Evolutionary conservation across 768 basidiomycete species (phyloP).

Genomic region (Calvatia gigantea): DNA sequence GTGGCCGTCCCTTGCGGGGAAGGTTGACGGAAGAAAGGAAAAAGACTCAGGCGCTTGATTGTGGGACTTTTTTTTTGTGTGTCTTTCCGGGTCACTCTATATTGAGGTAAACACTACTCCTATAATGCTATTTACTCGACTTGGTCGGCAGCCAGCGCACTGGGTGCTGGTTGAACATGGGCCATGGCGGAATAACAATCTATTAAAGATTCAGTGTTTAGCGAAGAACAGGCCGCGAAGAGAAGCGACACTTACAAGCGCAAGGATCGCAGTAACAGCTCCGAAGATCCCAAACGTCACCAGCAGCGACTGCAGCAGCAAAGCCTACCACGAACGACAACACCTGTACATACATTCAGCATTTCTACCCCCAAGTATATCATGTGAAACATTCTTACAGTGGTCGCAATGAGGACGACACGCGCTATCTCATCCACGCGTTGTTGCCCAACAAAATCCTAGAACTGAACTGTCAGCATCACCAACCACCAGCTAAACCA

Average conservation of each 20-base stretch:
- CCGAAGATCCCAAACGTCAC: slow-evolving; percentile 52
- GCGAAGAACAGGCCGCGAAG: not conserved
- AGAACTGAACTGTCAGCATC: not conserved
- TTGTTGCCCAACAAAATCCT: slow-evolving; percentile 67
- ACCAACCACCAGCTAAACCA: not conserved
- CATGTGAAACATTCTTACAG: slow-evolving; percentile 32
- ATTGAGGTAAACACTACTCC: not conserved
- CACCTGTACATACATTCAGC: slow-evolving; percentile 32
- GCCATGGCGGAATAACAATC: slow-evolving; percentile 70
- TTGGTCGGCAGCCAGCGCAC: slow-evolving; percentile 53
- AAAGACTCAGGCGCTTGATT: slow-evolving; percentile 5
- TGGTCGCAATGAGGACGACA: slow-evolving; percentile 39
- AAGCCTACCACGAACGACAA: slow-evolving; percentile 58
- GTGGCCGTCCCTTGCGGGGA: slow-evolving; percentile 1
- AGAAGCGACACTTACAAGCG: slow-evolving; percentile 33
- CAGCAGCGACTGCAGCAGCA: slow-evolving; percentile 48
- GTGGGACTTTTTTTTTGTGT: slow-evolving; percentile 18
- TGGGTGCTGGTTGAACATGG: slow-evolving; percentile 57
- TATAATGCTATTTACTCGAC: slow-evolving; percentile 25
- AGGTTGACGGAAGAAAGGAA: not conserved
- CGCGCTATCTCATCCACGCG: slow-evolving; percentile 45
- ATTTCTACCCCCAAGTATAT: slow-evolving; percentile 11
- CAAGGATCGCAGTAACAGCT: slow-evolving; percentile 31
- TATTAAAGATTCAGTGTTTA: slow-evolving; percentile 21
- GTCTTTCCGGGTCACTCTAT: slow-evolving; percentile 12